Evolutionary conservation across 2,329 filamentous ascomycete species (phyloP).

Genomic region (Claviceps lovelessii): DNA sequence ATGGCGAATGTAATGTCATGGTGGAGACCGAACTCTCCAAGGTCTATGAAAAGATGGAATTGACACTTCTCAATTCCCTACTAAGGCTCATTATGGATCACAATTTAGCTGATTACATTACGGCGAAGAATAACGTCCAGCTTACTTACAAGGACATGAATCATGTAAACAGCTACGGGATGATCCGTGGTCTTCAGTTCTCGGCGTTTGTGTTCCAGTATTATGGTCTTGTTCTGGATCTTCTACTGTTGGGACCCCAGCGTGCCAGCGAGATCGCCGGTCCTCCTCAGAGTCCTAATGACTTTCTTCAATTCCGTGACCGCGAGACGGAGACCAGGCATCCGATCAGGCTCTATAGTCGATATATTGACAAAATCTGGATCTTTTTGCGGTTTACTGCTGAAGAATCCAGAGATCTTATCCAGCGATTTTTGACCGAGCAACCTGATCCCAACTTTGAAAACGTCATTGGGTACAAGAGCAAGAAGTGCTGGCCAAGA

Average conservation of each 20-base stretch:
- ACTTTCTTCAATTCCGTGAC: slow-evolving; percentile 94
- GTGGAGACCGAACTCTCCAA: slow-evolving; percentile 98
- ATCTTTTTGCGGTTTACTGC: slow-evolving; percentile 89
- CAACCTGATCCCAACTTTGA: slow-evolving; percentile 98
- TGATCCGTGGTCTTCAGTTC: slow-evolving; percentile 96
- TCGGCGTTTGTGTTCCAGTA: slow-evolving; percentile 98
- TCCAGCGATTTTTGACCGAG: slow-evolving; percentile 94
- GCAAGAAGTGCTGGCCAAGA: slow-evolving; percentile 98
- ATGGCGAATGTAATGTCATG: slow-evolving; percentile 97
- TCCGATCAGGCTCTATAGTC: slow-evolving; percentile 91
- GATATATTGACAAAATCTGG: slow-evolving; percentile 98
- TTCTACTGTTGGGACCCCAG: slow-evolving; percentile 81
- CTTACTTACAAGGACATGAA: slow-evolving; percentile 99
- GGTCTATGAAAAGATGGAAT: slow-evolving; percentile 97
- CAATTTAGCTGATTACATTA: slow-evolving; percentile 97
- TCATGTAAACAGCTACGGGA: slow-evolving; percentile 94
- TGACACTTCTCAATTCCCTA: slow-evolving; percentile 86
- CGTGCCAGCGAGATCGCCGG: slow-evolving; percentile 97
- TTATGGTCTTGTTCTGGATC: slow-evolving; percentile 89
- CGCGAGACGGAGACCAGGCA: slow-evolving; percentile 83
- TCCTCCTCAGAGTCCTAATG: slow-evolving; percentile 83
- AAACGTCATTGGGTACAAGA: slow-evolving; percentile 97
- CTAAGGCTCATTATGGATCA: slow-evolving; percentile 97
- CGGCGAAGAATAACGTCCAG: slow-evolving; percentile 97
- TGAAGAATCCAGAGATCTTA: slow-evolving; percentile 88